Evolutionary conservation across 75 land plant species (phyloP).

Genomic region (Ceratopteris richardii): DNA sequence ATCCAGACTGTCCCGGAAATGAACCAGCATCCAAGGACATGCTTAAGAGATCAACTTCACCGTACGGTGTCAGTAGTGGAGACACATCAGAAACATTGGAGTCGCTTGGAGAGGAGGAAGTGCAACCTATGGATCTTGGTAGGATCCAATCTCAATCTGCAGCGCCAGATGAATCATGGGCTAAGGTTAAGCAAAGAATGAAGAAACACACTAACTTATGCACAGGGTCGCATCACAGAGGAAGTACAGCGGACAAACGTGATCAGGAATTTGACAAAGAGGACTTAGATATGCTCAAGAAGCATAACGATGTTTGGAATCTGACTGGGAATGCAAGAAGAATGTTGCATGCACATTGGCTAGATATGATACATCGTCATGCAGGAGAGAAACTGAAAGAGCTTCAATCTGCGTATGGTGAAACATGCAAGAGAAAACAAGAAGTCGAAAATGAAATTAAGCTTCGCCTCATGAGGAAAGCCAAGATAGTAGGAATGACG

Average conservation of each 20-base stretch:
- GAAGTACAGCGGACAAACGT: not conserved
- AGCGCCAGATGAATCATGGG: too few species aligned
- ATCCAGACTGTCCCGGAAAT: too few species aligned
- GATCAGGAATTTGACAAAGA: not conserved
- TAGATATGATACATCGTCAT: not conserved
- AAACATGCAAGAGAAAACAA: slow-evolving; percentile 5
- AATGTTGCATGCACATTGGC: slow-evolving; percentile 3
- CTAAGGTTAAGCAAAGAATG: too few species aligned
- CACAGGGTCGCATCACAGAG: not conserved
- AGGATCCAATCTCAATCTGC: too few species aligned
- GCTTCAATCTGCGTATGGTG: not conserved
- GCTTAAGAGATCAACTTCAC: too few species aligned
- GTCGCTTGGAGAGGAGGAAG: too few species aligned
- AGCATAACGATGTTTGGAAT: slow-evolving; percentile 6
- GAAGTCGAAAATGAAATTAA: slow-evolving; percentile 14
- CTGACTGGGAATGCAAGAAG: not conserved
- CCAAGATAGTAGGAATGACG: slow-evolving; percentile 32
- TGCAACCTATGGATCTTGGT: too few species aligned
- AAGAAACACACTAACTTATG: too few species aligned
- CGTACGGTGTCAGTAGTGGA: too few species aligned
- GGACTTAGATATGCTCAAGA: not conserved
- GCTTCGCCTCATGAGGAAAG: slow-evolving; percentile 8
- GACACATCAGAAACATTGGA: too few species aligned
- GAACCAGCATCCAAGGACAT: too few species aligned
- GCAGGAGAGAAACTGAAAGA: not conserved